Percentiles rank a stretch among this genome's conserved stretches.
phyloP scores from a whole-genome alignment of 116 monocot species.

The Dioscorea cayenensis region DNA sequence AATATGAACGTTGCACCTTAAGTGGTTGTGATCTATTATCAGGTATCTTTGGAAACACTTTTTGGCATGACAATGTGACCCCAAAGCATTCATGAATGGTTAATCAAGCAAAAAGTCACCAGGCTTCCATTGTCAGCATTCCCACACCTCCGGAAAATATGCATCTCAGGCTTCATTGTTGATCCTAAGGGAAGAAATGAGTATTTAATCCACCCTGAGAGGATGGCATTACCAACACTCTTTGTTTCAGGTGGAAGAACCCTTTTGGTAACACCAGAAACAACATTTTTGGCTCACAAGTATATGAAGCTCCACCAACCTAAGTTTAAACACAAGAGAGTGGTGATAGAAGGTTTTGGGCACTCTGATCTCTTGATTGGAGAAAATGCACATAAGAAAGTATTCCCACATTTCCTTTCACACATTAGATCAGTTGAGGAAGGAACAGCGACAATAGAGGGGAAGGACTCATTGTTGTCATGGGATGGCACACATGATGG shows the following conservation, averaged over 20 bases:
- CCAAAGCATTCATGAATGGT: slow-evolving; percentile 20
- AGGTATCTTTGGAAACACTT: slow-evolving; percentile 35
- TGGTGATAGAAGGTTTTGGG: slow-evolving; percentile 33
- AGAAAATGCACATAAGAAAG: slow-evolving; percentile 21
- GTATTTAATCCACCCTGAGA: slow-evolving; percentile 33
- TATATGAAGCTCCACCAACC: slow-evolving; percentile 33
- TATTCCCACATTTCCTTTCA: slow-evolving; percentile 29
- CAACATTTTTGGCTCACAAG: slow-evolving; percentile 19
- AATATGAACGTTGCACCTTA: slow-evolving; percentile 18
- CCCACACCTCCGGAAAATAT: slow-evolving; percentile 30
- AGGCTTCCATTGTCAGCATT: slow-evolving; percentile 30
- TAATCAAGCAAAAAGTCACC: slow-evolving; percentile 18
- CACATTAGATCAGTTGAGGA: slow-evolving; percentile 27
- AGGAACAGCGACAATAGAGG: slow-evolving; percentile 2
- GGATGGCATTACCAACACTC: slow-evolving; percentile 28
- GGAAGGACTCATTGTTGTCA: not conserved
- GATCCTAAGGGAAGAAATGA: slow-evolving; percentile 18
- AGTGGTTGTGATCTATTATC: slow-evolving; percentile 24
- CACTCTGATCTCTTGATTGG: slow-evolving; percentile 40
- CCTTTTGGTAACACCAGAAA: slow-evolving; percentile 28
- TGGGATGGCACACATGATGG: not conserved
- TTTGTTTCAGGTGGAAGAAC: slow-evolving; percentile 32
- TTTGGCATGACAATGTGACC: slow-evolving; percentile 31
- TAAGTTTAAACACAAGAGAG: slow-evolving; percentile 26
- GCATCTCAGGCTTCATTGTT: slow-evolving; percentile 25